Evolutionary conservation across 2,329 filamentous ascomycete species (phyloP).

Genomic region (Fusarium multiceps): DNA sequence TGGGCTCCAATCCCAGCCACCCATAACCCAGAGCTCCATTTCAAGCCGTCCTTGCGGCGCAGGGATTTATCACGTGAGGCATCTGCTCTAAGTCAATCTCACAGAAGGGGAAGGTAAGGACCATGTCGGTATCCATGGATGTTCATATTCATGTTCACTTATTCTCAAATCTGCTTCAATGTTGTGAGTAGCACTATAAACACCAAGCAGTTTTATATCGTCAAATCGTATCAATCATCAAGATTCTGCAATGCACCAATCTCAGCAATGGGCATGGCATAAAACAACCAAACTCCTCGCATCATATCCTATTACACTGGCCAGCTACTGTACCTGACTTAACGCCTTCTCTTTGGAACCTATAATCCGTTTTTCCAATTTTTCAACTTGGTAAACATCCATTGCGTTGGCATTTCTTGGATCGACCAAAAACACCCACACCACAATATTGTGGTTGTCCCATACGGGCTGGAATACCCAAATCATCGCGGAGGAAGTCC

Average conservation of each 20-base stretch:
- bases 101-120: neutral
- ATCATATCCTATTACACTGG: constrained; percentile 5
- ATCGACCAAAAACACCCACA: constrained; percentile 41
- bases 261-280: neutral
- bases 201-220: no score
- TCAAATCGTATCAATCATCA: neutral
- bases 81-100: neutral
- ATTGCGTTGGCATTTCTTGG: constrained; percentile 39
- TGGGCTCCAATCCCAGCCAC: constrained; percentile 29
- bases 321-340: neutral
- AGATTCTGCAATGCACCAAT: constrained; percentile 5
- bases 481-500: constrained; percentile 59
- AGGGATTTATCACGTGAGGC: constrained; percentile 36
- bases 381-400: constrained; percentile 38
- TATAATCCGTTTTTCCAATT: neutral
- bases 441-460: constrained; percentile 42
- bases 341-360: neutral
- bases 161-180: neutral
- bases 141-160: neutral
- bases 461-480: constrained; percentile 43
- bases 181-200: neutral
- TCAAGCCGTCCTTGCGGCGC: neutral
- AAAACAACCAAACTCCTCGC: constrained; percentile 21
- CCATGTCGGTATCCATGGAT: neutral
- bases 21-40: neutral